Evolutionary conservation across 257 asterid genomes (phyloP), one percentile per base, ranked within the genome.

Genomic region (Galeopsis tetrahit): DNA sequence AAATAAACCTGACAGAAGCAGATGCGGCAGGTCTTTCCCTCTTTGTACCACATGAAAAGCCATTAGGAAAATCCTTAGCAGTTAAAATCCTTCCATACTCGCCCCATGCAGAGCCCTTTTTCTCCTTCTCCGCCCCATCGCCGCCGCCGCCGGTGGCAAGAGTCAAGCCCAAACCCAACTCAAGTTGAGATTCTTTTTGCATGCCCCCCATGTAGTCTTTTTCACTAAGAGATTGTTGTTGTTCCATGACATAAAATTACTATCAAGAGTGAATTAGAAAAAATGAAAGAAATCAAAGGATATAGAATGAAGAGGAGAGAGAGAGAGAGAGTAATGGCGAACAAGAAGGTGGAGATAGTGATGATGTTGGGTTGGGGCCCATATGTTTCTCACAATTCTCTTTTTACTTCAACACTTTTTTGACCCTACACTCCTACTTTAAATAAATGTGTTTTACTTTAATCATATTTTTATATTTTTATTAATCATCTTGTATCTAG

Each of bases 41-140:
- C 62, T 84, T 86, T 3, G 85, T 66, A 33, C 85, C 85, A 7
- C 57, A 76, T 11, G 84, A 65, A 44, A 82, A 85, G 2, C 90
- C 87, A 79, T 79, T 85, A 4, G 94, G 96, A 53, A 90, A 87
- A 72, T 92, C 96, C 75, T 90, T 84, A 6, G 97, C 98, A 8
- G 97, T 92, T 76, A 92, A 82, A 8, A 92, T 92, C 80, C 98
- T 85, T 3, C 92, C 89, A 73, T 70, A 79, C 7, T 80, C 86
- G 32, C 84, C 73, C 88, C 87, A 83, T 67, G 81, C 80, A 70
- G 70, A 43, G 1, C 78, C 80, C 61, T 75, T 21, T 21, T 21
- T 80, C 36, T 55, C 67, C 65, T 82, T 77, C 70, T 14, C 68
- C 70, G 34, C 78, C 70, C 4, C 78, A 6, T 71, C 67, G 14